These are phyloP conservation scores for Flaveria bidentis DNA, from an alignment of 129 eudicot genomes.

Conservation along the genomic window DNA sequence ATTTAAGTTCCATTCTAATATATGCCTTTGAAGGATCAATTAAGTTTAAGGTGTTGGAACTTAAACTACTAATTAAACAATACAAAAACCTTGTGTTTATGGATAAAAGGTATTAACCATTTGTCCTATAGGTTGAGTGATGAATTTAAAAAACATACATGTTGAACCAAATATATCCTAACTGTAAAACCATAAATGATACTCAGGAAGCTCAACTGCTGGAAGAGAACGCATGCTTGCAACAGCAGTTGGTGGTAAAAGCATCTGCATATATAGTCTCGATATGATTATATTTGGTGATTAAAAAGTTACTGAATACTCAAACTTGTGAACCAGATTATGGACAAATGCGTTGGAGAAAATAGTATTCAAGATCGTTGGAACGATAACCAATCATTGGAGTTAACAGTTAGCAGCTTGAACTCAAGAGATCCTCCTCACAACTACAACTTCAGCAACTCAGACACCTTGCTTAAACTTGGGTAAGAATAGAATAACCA, in stretches of 20 bases:
- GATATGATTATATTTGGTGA: background rate
- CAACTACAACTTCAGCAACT: conserved; percentile 3
- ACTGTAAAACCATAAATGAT: conserved; percentile 14
- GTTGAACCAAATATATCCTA: conserved; percentile 4
- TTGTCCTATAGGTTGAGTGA: background rate
- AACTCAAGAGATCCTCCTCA: conserved; percentile 14
- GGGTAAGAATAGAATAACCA: conserved; percentile 22
- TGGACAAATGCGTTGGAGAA: conserved; percentile 15
- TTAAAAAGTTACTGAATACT: background rate
- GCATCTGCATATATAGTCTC: background rate
- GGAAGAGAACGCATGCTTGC: conserved; percentile 35
- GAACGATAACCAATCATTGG: conserved; percentile 15
- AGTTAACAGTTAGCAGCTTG: conserved; percentile 33
- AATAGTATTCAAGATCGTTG: conserved; percentile 7
- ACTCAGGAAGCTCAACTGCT: conserved; percentile 32
- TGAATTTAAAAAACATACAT: background rate
- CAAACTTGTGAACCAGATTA: conserved; percentile 25
- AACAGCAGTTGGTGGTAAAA: conserved; percentile 29
- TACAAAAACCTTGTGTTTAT: background rate
- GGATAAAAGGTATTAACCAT: background rate
- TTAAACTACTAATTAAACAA: background rate
- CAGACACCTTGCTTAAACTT: conserved; percentile 38
- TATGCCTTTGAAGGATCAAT: background rate
- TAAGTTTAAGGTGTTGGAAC: background rate
- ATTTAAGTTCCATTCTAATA: background rate